Base-by-base conservation (phyloP, 495 filamentous ascomycete species). In the Talaromyces thailandensis region DNA sequence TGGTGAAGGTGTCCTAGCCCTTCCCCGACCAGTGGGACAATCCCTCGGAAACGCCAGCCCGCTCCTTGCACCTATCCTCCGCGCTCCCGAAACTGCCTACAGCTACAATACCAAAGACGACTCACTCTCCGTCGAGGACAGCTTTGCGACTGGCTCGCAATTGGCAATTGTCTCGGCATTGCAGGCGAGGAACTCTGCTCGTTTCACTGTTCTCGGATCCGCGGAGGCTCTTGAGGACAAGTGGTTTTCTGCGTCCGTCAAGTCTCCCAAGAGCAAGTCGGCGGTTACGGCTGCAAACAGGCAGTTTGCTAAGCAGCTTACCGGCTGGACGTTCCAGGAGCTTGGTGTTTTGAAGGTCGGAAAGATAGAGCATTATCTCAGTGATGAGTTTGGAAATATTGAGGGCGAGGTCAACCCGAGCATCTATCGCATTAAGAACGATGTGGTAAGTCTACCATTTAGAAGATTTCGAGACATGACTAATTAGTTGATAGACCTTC, bases 391-490 rank as follows among this genome's bases (percentile, higher is more conserved):
- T 55, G 75, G 75, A 28, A 53, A 70, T 32, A 66, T 74, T 35
- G 52, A 71, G 2, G 74, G 73, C 32, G 81, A 83, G 56, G 57
- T 85, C 61, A 96, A 96, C 76, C 93, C 94, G 28, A 84, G 73
- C 48, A 96, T 98, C 68, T 98, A 98, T 76, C 85, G 94, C 58
- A 87, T 98, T 70, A 98, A 98, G 82, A 96, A 94, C 78, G 88
- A 96, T 69, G 91, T 96, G 55, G 94, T 97, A 84, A 67, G 89
- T 88, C 57, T 45, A 32, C 26, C 21, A 26, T 56, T 31, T 55
- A 26, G 23, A 57, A 12, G 63, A 25, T 62, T 29, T 61, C 56
- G 32, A 6, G 1, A 56, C 8, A 21, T 62, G 40, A 63, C 72
- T 76, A 67, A 79, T 59, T 7, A 63, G 51, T 51, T 40, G 43